Evolutionary conservation across 805 yeast species (phyloP).

Genomic region (Candida quercuum): DNA sequence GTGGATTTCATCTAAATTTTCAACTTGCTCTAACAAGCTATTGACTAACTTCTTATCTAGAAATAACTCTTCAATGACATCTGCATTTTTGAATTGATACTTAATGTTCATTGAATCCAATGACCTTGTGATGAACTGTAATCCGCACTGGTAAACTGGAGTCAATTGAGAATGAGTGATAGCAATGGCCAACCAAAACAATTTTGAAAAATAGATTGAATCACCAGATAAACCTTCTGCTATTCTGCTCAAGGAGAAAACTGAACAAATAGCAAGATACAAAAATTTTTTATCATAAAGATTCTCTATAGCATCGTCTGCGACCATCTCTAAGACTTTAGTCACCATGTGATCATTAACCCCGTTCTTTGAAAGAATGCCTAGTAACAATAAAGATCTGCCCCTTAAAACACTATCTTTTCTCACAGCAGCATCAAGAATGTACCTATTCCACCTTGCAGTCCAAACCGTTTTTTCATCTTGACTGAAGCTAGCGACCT

Average conservation of each 20-base stretch:
- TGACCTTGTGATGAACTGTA: slow-evolving; percentile 32
- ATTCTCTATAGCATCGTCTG: slow-evolving; percentile 26
- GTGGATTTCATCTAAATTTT: slow-evolving; percentile 32
- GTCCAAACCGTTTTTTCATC: slow-evolving; percentile 52
- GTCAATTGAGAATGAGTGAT: slow-evolving; percentile 28
- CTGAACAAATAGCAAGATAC: slow-evolving; percentile 28
- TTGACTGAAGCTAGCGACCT: slow-evolving; percentile 38
- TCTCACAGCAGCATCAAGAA: slow-evolving; percentile 56
- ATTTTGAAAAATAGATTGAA: slow-evolving; percentile 22
- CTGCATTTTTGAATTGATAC: slow-evolving; percentile 22
- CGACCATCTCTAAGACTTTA: slow-evolving; percentile 28
- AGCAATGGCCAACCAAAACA: slow-evolving; percentile 34
- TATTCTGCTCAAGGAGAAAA: slow-evolving; percentile 34
- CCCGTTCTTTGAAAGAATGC: slow-evolving; percentile 60
- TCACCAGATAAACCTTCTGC: slow-evolving; percentile 32
- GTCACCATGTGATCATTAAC: slow-evolving; percentile 50
- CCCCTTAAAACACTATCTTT: slow-evolving; percentile 55
- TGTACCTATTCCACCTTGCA: slow-evolving; percentile 58
- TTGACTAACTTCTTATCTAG: slow-evolving; percentile 30
- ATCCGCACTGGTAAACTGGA: slow-evolving; percentile 34
- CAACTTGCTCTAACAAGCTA: slow-evolving; percentile 36
- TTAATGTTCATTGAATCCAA: slow-evolving; percentile 29
- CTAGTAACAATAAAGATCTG: slow-evolving; percentile 63
- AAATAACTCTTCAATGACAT: slow-evolving; percentile 24
- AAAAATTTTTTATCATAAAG: slow-evolving; percentile 19